Base-by-base conservation (phyloP, 495 filamentous ascomycete genomes). In the Lepraria neglecta region DNA sequence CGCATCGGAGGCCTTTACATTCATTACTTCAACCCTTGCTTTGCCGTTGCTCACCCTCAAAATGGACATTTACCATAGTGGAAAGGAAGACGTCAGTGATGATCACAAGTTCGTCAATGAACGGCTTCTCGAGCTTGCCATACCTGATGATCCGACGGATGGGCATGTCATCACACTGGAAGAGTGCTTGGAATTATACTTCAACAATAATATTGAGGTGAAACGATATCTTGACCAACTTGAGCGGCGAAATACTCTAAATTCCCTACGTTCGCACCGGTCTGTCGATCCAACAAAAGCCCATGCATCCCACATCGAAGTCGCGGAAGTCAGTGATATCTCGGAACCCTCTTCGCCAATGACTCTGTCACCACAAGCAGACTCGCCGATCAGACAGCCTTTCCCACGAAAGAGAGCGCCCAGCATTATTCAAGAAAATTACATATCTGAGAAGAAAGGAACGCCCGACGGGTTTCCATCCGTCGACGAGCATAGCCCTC, bases 41-140 rank as follows among this genome's bases (percentile, higher is more conserved):
- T 73, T 98, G 31, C 94, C 94, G 6, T 82, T 96, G 9, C 82
- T 98, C 24, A 90, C 92, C 0, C 74, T 98, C 19, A 95, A 95
- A 65, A 92, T 97, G 78, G 91, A 97, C 67, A 86, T 98, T 30
- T 97, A 89, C 64, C 94, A 98, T 63, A 87, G 87, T 7, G 94
- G 92, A 4, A 86, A 84, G 63, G 90, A 94, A 69, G 84, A 90
- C 61, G 83, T 81, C 30, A 83, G 78, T 27, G 91, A 92, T 67
- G 94, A 98, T 68, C 94, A 97, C 74, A 95, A 94, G 68, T 89
- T 95, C 56, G 81, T 98, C 46, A 90, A 95, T 58, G 94, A 98
- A 72, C 78, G 94, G 56, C 70, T 96, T 44, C 80, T 98, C n/a
- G 92, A 97, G 65, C 85, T 98, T 59, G 90, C 90, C 2, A 85